A percentile compares a stretch with the other conserved stretches of the same genome.
These are phyloP conservation scores for Tricholoma hemisulphureum DNA, from an alignment of 768 basidiomycete genomes.

Conservation along the genomic window DNA sequence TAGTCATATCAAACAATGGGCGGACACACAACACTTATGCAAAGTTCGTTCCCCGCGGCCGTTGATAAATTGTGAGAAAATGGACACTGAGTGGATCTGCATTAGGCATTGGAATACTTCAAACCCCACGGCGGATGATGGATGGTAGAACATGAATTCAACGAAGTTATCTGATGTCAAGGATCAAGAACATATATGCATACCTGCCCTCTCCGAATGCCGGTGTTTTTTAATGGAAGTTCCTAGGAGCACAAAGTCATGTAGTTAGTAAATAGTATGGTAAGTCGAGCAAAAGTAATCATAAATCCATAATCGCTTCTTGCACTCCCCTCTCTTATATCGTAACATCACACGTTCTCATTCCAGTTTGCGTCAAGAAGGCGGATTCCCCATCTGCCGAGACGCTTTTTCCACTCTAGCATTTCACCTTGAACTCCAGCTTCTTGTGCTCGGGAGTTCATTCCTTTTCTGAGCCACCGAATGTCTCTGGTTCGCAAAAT, in stretches of 20 bases:
- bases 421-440: conserved; percentile 83
- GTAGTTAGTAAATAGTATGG: not conserved
- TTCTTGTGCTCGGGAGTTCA: conserved; percentile 61
- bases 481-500: conserved; percentile 65
- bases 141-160: no score
- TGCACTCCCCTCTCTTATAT: not conserved
- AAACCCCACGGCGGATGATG: no score
- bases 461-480: conserved; percentile 69
- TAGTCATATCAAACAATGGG: conserved; percentile 41
- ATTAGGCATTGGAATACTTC: no score
- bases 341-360: conserved; percentile 31
- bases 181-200: no score
- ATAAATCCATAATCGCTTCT: not conserved
- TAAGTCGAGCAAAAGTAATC: not conserved
- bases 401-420: conserved; percentile 65
- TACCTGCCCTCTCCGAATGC: no score
- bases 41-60: conserved; percentile 42
- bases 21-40: conserved; percentile 58
- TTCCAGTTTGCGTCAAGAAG: conserved; percentile 77
- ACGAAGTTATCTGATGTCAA: no score
- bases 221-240: no score
- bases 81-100: no score
- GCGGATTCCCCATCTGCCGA: conserved; percentile 55
- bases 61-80: no score
- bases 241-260: no score